A percentile compares a stretch with the other conserved stretches of the same genome.
Conservation (phyloP, 2,329 filamentous ascomycete genomes). For the Orbilia brochopaga region DNA sequence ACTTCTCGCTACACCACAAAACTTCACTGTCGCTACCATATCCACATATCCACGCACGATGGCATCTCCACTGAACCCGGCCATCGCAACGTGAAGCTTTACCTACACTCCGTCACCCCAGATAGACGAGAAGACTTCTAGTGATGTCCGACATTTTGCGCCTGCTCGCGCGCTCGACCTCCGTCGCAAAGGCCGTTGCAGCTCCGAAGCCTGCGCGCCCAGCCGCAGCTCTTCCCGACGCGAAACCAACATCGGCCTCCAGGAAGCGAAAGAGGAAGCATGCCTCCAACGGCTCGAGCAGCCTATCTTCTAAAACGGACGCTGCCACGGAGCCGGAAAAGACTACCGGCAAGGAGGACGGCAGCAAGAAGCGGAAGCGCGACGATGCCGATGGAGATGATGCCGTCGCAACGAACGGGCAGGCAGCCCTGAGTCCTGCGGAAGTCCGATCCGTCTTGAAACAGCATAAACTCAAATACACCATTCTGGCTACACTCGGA, state of each 20-base stretch:
- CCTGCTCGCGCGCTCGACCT: slow-evolving; percentile 53
- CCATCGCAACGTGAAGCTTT: slow-evolving; percentile 4
- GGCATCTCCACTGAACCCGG: background rate
- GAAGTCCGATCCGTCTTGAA: slow-evolving; percentile 74
- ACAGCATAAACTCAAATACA: slow-evolving; percentile 83
- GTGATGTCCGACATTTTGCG: slow-evolving; percentile 54
- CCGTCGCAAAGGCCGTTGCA: slow-evolving; percentile 51
- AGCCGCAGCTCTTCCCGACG: slow-evolving; percentile 4
- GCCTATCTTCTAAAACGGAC: background rate
- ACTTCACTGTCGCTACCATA: background rate
- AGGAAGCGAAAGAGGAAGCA: slow-evolving; percentile 42
- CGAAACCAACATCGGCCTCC: slow-evolving; percentile 20
- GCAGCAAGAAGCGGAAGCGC: slow-evolving; percentile 21
- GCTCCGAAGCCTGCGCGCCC: slow-evolving; percentile 35
- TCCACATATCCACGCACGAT: slow-evolving; percentile 3
- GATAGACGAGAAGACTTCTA: background rate
- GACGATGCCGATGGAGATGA: slow-evolving; percentile 54
- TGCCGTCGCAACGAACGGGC: slow-evolving; percentile 55
- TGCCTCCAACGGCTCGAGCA: slow-evolving; percentile 11
- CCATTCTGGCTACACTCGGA: slow-evolving; percentile 68
- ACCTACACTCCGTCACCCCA: background rate
- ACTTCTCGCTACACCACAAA: background rate
- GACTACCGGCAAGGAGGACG: slow-evolving; percentile 12
- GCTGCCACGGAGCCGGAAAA: slow-evolving; percentile 3
- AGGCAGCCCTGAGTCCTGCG: slow-evolving; percentile 60